Percentiles rank a stretch among this genome's conserved stretches.
These are phyloP conservation scores for Ilyonectria sp. DNA, from an alignment of 2,329 filamentous ascomycete species.

Conservation along the genomic window DNA sequence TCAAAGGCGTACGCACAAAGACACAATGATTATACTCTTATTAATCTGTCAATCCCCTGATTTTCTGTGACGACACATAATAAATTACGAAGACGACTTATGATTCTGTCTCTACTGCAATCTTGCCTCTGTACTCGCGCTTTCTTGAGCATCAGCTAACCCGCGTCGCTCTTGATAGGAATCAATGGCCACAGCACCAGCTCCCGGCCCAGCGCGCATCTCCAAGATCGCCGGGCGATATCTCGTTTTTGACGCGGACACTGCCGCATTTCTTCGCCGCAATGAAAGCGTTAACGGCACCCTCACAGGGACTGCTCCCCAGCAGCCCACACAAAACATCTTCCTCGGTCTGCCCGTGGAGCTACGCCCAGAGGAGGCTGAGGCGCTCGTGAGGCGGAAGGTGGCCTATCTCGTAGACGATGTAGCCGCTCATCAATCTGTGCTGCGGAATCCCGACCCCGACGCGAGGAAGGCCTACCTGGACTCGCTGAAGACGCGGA, in stretches of 20 bases:
- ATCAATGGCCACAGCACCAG: conserved; percentile 42
- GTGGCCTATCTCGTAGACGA: conserved; percentile 89
- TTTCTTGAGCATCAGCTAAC: conserved; percentile 39
- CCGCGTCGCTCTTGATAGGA: conserved; percentile 31
- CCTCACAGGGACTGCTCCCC: conserved; percentile 88
- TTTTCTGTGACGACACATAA: conserved; percentile 60
- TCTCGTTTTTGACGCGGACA: conserved; percentile 89
- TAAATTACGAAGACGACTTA: conserved; percentile 64
- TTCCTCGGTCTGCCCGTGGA: conserved; percentile 92
- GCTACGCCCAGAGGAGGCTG: conserved; percentile 91
- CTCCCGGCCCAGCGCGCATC: conserved; percentile 76
- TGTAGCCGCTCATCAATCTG: conserved; percentile 76
- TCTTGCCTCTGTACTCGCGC: conserved; percentile 23
- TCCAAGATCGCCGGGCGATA: conserved; percentile 86
- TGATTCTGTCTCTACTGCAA: conserved; percentile 48
- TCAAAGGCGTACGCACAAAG: conserved; percentile 25
- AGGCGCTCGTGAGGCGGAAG: conserved; percentile 82
- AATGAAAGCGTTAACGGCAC: conserved; percentile 89
- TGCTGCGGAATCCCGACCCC: conserved; percentile 71
- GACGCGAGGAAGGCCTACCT: conserved; percentile 75
- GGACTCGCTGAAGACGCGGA: conserved; percentile 65
- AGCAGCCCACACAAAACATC: conserved; percentile 94
- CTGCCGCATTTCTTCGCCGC: conserved; percentile 83
- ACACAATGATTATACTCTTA: conserved; percentile 65
- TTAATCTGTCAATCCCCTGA: conserved; percentile 76